Conservation (phyloP, 2,329 filamentous ascomycete species). For the Daldinia eschscholtzii region DNA sequence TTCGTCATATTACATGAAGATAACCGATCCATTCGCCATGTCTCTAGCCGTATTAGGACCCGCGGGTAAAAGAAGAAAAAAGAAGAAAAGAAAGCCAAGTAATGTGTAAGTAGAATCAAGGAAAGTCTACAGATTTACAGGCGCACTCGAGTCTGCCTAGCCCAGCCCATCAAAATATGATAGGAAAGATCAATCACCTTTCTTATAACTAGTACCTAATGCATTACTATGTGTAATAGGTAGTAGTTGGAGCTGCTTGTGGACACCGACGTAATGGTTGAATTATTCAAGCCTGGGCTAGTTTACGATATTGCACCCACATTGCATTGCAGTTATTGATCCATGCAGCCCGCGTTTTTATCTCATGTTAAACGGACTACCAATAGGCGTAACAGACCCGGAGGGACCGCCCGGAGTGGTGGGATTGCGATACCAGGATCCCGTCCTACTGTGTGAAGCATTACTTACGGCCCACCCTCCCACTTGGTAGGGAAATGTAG, state of each 20-base stretch:
- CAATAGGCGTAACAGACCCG: constrained; percentile 31
- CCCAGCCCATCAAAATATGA: constrained; percentile 28
- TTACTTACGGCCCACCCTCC: constrained; percentile 1
- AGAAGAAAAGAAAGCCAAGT: not conserved
- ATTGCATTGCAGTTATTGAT: constrained; percentile 24
- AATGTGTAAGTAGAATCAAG: constrained; percentile 5
- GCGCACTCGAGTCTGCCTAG: constrained; percentile 30
- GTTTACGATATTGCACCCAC: constrained; percentile 22
- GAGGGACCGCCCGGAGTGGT: constrained; percentile 33
- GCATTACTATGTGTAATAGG: constrained; percentile 26
- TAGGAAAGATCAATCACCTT: constrained; percentile 13
- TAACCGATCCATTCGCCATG: not conserved
- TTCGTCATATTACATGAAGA: constrained; percentile 9
- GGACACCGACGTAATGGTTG: constrained; percentile 38
- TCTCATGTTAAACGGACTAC: constrained; percentile 35
- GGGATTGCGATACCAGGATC: constrained; percentile 30
- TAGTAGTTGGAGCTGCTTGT: constrained; percentile 30
- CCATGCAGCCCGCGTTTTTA: constrained; percentile 35
- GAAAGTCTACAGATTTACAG: constrained; percentile 1
- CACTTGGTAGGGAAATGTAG: not conserved
- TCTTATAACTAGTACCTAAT: constrained; percentile 8
- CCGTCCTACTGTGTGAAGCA: constrained; percentile 20
- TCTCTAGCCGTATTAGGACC: constrained; percentile 1
- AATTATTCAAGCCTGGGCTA: constrained; percentile 8
- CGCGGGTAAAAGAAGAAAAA: not conserved